Evolutionary conservation across 331 rosid genomes (phyloP).

Genomic region (Erythrophleum ivorense): DNA sequence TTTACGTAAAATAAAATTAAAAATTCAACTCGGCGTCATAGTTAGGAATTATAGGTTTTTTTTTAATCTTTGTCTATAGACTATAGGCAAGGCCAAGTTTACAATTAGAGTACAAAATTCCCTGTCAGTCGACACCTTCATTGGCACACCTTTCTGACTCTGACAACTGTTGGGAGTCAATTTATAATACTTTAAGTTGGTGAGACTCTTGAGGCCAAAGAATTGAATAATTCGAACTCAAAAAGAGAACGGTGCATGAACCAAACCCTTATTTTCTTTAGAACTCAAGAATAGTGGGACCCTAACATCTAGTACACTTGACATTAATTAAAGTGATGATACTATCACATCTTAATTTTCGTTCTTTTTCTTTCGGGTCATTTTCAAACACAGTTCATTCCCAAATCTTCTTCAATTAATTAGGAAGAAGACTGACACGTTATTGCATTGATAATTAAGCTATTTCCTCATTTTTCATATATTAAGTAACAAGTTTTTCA

Average conservation of each 20-base stretch:
- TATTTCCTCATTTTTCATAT: too few species aligned
- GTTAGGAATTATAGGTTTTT: not conserved
- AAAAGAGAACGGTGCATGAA: slow-evolving; percentile 47
- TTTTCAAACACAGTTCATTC: not conserved
- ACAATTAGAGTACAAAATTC: not conserved
- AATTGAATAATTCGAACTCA: not conserved
- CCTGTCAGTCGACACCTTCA: not conserved
- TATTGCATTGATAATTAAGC: too few species aligned
- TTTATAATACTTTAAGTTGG: not conserved
- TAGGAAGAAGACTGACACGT: not conserved
- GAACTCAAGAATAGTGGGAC: slow-evolving; percentile 39
- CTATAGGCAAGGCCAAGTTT: too few species aligned
- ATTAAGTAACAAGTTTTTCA: too few species aligned
- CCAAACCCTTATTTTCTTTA: slow-evolving; percentile 14
- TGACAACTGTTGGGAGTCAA: slow-evolving; percentile 16
- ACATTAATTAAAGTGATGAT: slow-evolving; percentile 1
- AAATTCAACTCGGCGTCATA: too few species aligned
- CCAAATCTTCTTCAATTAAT: not conserved
- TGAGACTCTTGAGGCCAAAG: not conserved
- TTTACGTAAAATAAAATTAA: too few species aligned
- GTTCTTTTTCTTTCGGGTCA: not conserved
- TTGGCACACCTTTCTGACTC: not conserved
- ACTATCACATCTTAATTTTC: not conserved
- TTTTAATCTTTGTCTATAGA: too few species aligned
- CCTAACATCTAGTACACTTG: slow-evolving; percentile 6